Conservation (phyloP, 768 basidiomycete species). For the Boletus sp. region DNA sequence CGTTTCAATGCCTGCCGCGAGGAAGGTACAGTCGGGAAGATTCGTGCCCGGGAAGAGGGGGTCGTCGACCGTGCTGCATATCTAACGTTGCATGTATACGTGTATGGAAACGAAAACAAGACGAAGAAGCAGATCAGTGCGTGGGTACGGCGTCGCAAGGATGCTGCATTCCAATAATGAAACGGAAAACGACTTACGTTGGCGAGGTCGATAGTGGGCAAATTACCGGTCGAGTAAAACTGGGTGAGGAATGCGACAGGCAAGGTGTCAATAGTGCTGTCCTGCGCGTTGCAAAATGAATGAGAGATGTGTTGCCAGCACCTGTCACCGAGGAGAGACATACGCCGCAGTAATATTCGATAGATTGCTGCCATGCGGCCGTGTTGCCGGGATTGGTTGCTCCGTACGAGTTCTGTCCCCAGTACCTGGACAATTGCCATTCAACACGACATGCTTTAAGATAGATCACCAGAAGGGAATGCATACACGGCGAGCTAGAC, state of each 20-base stretch:
- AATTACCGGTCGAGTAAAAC: conserved; percentile 55
- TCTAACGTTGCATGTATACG: conserved; percentile 35
- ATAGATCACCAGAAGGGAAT: background rate
- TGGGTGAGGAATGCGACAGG: conserved; percentile 61
- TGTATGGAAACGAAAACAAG: background rate
- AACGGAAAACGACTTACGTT: conserved; percentile 39
- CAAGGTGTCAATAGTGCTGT: conserved; percentile 53
- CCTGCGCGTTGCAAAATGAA: conserved; percentile 31
- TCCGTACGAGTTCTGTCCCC: conserved; percentile 38
- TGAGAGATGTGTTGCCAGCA: background rate
- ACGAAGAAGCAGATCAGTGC: background rate
- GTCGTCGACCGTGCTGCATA: conserved; percentile 57
- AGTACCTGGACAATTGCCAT: conserved; percentile 20
- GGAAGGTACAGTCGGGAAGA: conserved; percentile 57
- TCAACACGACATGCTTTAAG: background rate
- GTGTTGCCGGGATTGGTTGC: conserved; percentile 23
- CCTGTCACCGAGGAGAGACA: background rate
- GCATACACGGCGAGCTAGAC: conserved; percentile 26
- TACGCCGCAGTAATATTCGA: conserved; percentile 33
- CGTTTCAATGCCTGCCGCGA: conserved; percentile 57
- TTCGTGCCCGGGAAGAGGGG: conserved; percentile 58
- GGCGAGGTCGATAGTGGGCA: conserved; percentile 58
- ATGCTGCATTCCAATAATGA: background rate
- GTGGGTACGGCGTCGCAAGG: background rate
- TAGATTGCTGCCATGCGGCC: conserved; percentile 29